Percentiles rank a stretch among this genome's conserved stretches.
Conservation (phyloP, 2,329 filamentous ascomycete genomes). For the Fusarium sterilihyphosum region DNA sequence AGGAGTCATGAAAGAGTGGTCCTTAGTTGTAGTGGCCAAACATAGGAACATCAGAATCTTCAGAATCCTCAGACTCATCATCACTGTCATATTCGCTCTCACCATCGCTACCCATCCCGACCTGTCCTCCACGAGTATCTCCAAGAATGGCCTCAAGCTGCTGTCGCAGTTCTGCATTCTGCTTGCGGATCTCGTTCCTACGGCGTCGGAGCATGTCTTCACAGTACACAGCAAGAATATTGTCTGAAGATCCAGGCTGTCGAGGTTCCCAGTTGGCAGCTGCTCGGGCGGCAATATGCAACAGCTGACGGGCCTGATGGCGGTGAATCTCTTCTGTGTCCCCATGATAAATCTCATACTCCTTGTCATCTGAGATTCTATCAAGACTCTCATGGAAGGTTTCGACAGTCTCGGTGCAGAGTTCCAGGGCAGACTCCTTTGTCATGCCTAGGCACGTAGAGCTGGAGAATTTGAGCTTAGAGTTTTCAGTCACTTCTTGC, state of each 20-base stretch:
- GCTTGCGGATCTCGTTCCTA: constrained; percentile 1
- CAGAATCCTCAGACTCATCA: not conserved
- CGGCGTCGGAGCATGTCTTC: constrained; percentile 20
- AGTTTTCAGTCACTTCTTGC: not conserved
- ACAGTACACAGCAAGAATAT: constrained; percentile 18
- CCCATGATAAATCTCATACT: not conserved
- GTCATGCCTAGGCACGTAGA: not conserved
- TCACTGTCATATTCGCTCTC: not conserved
- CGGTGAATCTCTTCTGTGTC: not conserved
- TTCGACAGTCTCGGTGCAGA: constrained; percentile 25
- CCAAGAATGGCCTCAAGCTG: constrained; percentile 18
- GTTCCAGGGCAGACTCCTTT: not conserved
- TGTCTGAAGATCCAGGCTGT: not conserved
- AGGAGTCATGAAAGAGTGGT: not conserved
- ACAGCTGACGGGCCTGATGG: constrained; percentile 25
- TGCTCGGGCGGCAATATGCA: constrained; percentile 30
- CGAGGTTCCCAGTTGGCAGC: constrained; percentile 26
- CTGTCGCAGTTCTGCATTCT: constrained; percentile 1
- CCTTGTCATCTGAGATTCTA: not conserved
- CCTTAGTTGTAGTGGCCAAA: not conserved
- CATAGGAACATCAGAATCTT: not conserved
- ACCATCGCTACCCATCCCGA: not conserved
- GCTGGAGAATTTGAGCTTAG: not conserved
- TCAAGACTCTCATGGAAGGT: constrained; percentile 11
- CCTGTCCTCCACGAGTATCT: constrained; percentile 12